Base-by-base conservation (phyloP, 805 yeast species). In the Saccharomycopsis guyanensis region DNA sequence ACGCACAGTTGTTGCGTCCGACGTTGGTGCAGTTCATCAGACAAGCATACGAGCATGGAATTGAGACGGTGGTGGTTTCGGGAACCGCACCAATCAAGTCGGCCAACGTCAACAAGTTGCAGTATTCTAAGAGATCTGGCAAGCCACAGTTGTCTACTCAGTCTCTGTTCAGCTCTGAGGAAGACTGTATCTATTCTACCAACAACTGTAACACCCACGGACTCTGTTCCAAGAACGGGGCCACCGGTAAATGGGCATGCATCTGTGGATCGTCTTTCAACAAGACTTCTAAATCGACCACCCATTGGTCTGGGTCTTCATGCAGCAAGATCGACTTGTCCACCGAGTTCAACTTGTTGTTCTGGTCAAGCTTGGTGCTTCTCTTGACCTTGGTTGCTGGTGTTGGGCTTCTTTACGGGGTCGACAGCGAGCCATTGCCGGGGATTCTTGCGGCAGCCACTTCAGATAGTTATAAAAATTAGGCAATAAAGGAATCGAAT, bases 251-350 rank as follows among this genome's bases (percentile, higher is more conserved):
- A 58, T 77, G 75, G 74, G 62, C 66, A 40, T 77, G 83, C 59
- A 55, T 63, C 20, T 77, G 83, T 57, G 54, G 70, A 2, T 57
- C 79, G 13, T 66, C 73, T 4, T 61, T 57, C 40, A 64, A 72
- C 56, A 61, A 66, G 50, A 63, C 64, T 12, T 60, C 66, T 12
- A 66, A 67, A 32, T 65, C 66, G 49, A 75, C 81, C 23, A 72
- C 75, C 38, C 62, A 63, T 45, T 77, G 82, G 82, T 61, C 75
- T 1, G 83, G 82, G 20, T 55, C 54, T 48, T 75, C 77, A 51
- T 84, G 93, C 62, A 69, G 73, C 56, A 83, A 82, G 71, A 70
- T 69, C 56, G 89, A 85, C 56, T 71, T 82, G 49, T 72, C 83
- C 38, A 70, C 75, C 3, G 78, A 78, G 62, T 78, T 83, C 55